Evolutionary conservation across 2,329 filamentous ascomycete genomes (phyloP).

Genomic region (Diaporthe velutina): DNA sequence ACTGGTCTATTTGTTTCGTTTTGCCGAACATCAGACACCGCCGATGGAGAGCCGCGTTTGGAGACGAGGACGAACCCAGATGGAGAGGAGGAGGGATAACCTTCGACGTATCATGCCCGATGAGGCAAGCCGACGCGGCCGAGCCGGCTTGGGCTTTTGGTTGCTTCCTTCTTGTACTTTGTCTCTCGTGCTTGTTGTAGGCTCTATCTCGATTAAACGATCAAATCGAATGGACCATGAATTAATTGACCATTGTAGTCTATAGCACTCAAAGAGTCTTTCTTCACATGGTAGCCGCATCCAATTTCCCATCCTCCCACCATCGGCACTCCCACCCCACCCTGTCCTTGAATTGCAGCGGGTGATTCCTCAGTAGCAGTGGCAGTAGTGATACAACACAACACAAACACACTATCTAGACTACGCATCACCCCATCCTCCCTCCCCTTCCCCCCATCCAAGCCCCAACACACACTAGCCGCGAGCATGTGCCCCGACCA

Average conservation of each 20-base stretch:
- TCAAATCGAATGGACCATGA: background rate
- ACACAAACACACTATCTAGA: background rate
- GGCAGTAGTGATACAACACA: background rate
- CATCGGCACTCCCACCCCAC: background rate
- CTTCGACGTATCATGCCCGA: constrained; percentile 19
- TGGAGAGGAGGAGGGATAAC: background rate
- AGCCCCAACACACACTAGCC: background rate
- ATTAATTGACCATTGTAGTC: background rate
- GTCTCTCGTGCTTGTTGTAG: too few species aligned
- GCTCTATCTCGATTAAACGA: too few species aligned
- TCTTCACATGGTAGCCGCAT: background rate
- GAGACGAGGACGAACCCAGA: background rate
- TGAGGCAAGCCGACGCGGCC: constrained; percentile 18
- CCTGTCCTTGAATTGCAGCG: constrained; percentile 15
- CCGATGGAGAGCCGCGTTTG: background rate
- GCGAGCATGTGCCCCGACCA: constrained; percentile 14
- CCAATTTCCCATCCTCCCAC: background rate
- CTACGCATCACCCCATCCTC: background rate
- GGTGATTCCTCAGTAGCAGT: background rate
- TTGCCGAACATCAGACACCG: constrained; percentile 16
- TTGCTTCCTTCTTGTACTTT: background rate
- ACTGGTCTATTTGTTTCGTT: constrained; percentile 24
- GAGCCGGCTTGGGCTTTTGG: background rate
- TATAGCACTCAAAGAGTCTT: background rate
- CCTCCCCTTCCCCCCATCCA: background rate